Conservation (phyloP, 257 asterid species). For the Nicotiana tabacum region DNA sequence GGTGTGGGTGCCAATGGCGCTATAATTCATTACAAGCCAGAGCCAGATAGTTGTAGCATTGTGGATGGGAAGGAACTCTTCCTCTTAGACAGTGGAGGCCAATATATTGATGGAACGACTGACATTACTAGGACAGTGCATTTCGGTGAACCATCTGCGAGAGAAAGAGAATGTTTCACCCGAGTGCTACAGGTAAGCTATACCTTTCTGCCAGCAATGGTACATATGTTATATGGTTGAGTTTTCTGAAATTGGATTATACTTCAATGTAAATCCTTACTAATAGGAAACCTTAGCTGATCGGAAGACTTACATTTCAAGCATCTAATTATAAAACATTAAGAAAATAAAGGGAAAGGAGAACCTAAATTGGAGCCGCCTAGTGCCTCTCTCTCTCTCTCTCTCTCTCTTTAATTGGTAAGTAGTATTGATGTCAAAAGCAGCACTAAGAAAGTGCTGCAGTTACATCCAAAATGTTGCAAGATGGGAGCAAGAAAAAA, state of each 20-base stretch:
- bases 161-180: constrained; percentile 89
- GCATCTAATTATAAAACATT: not conserved
- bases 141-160: constrained; percentile 80
- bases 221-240: not conserved
- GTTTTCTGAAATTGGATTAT: constrained; percentile 3
- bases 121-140: constrained; percentile 94
- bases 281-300: not conserved
- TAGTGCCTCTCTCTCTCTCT: too few species aligned
- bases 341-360: too few species aligned
- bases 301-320: not conserved
- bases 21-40: constrained; percentile 88
- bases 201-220: not conserved
- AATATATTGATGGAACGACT: constrained; percentile 92
- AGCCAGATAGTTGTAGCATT: constrained; percentile 60
- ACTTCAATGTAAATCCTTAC: not conserved
- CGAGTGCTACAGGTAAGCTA: constrained; percentile 78
- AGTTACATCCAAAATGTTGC: too few species aligned
- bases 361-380: too few species aligned
- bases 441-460: too few species aligned
- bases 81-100: constrained; percentile 95
- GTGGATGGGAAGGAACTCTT: constrained; percentile 77
- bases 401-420: too few species aligned
- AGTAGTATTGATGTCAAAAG: too few species aligned
- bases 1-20: constrained; percentile 99
- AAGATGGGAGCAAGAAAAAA: too few species aligned